Conservation (phyloP, 2,329 filamentous ascomycete species). For the Orbilia javanica region DNA sequence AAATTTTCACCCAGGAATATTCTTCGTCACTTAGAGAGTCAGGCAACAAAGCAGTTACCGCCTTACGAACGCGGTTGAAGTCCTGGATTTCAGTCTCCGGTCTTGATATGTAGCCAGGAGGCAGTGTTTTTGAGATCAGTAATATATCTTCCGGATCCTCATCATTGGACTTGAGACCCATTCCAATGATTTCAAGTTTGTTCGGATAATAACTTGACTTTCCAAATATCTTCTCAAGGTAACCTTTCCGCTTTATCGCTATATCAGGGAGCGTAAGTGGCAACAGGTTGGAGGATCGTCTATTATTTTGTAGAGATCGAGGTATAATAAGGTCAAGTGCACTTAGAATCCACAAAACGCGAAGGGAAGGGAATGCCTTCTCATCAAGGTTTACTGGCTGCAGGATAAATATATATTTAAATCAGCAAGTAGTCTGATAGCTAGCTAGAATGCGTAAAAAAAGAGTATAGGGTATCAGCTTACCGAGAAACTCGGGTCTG, state of each 20-base stretch:
- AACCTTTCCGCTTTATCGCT: background rate
- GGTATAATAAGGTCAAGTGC: background rate
- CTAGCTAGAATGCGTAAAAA: no score
- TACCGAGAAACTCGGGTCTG: background rate
- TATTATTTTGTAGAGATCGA: no score
- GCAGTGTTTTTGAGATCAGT: background rate
- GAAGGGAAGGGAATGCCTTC: slow-evolving; percentile 13
- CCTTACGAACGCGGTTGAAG: background rate
- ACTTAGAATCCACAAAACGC: slow-evolving; percentile 19
- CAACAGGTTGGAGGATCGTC: background rate
- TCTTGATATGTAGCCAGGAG: background rate
- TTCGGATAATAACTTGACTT: background rate
- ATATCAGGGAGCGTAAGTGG: background rate
- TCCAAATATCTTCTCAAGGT: slow-evolving; percentile 16
- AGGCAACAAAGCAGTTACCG: background rate
- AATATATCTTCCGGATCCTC: background rate
- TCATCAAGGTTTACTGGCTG: slow-evolving; percentile 6
- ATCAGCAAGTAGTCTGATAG: background rate
- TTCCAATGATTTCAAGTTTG: slow-evolving; percentile 21
- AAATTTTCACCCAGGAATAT: slow-evolving; percentile 12
- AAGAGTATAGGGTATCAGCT: background rate
- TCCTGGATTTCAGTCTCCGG: background rate
- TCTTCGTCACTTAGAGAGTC: background rate
- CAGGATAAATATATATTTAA: background rate
- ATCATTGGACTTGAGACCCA: background rate